Base-by-base conservation (phyloP, 768 basidiomycete genomes). In the Flagelloscypha sp. region DNA sequence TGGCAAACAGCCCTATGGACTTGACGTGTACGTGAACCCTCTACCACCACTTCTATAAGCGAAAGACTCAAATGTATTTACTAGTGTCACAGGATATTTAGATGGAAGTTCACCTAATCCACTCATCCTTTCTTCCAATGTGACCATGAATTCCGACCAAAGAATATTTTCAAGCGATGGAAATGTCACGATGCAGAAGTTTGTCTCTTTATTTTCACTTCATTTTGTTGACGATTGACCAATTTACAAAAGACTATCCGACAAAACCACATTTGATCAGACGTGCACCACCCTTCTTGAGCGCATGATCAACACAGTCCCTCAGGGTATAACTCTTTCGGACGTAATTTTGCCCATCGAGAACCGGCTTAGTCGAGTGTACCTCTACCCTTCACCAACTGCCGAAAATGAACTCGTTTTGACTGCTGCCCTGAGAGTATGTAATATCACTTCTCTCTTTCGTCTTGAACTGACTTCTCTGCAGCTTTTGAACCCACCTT, bases 301-400 rank as follows among this genome's bases (percentile, higher is more conserved):
- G 32, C 60, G 63, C 27, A 72, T 74, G 71, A 40, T 74, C 23
- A 58, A 74, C 43, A 61, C 60, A n/a, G 69, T 74, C n/a, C 65
- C 70, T 1, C 53, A 48, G 11, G 56, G 50, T 30, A 66, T 74
- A 11, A 56, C 52, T 1, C 48, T 74, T n/a, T 68, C 66, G 19
- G 61, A 66, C 10, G 58, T 66, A 38, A 63, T 72, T 30, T 54
- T 57, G 12, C 54, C 68, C 7, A 46, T 70, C 8, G 63, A 59
- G 23, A 57, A 53, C 35, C 68, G 70, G 43, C 63, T 66, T 24
- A 54, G 54, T 24, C 49, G 50, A 33, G 60, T 60, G 19, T 57
- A 61, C 34, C 48, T 70, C 22, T 53, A 2, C 42, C 44, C 11
- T 24, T 48, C 30, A 39, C 27, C 59, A 6, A 53, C 63, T 37